phyloP scores from a whole-genome alignment of 2,329 filamentous ascomycete species.

The Arthrobotrys conoides region DNA sequence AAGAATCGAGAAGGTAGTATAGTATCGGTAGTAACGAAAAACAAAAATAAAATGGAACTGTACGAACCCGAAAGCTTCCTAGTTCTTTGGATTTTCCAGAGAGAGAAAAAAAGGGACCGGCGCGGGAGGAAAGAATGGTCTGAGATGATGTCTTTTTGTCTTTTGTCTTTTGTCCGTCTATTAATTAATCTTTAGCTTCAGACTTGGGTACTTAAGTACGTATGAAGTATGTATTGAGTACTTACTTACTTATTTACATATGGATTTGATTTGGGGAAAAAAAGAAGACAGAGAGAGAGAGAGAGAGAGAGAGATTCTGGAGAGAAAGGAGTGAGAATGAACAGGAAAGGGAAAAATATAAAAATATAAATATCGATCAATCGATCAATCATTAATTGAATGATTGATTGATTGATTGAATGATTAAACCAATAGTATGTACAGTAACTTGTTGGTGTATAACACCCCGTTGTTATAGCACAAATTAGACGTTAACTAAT shows the following conservation, averaged over 20 bases:
- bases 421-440: constrained; percentile 44
- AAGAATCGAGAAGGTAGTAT: constrained; percentile 61
- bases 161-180: too few species aligned
- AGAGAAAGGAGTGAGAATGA: constrained; percentile 6
- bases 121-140: constrained; percentile 45
- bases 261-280: too few species aligned
- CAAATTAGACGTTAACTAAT: constrained; percentile 46
- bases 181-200: constrained; percentile 16
- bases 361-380: constrained; percentile 32
- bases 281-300: too few species aligned
- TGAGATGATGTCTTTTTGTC: constrained; percentile 48
- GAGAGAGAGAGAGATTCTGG: constrained; percentile 17
- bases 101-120: constrained; percentile 52
- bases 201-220: too few species aligned
- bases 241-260: too few species aligned
- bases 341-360: neutral
- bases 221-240: too few species aligned
- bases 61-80: constrained; percentile 55
- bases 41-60: constrained; percentile 61
- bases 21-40: constrained; percentile 63
- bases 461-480: constrained; percentile 48
- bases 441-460: constrained; percentile 56
- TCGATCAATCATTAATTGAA: too few species aligned
- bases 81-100: constrained; percentile 53
- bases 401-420: constrained; percentile 32